Evolutionary conservation across 106 monocot species (phyloP).

Genomic region (Acorus calamus): DNA sequence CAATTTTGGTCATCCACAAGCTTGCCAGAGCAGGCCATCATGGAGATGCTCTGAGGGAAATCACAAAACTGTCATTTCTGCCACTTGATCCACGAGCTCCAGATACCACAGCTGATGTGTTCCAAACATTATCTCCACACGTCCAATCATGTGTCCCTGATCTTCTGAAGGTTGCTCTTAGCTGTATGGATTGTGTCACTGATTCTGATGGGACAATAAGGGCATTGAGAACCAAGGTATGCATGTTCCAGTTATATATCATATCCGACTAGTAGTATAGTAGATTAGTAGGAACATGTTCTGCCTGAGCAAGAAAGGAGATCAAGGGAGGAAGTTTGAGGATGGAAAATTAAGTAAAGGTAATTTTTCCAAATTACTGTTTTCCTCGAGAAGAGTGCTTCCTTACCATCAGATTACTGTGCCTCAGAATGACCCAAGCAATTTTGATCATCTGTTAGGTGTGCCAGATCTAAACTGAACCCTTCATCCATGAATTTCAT

Average conservation of each 20-base stretch:
- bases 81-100: conserved; percentile 72
- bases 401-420: too few relatives aligned
- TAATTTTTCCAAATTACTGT: too few relatives aligned
- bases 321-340: too few relatives aligned
- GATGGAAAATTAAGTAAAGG: too few relatives aligned
- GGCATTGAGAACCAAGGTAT: conserved; percentile 79
- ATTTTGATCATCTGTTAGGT: too few relatives aligned
- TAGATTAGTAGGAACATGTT: too few relatives aligned
- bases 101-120: conserved; percentile 47
- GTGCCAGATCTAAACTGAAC: too few relatives aligned
- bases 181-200: conserved; percentile 57
- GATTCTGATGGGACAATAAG: conserved; percentile 89
- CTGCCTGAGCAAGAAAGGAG: too few relatives aligned
- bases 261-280: too few relatives aligned
- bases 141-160: conserved; percentile 86
- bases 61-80: conserved; percentile 69
- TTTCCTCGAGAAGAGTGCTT: too few relatives aligned
- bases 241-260: neutral
- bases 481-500: too few relatives aligned
- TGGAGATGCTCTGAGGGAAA: conserved; percentile 84
- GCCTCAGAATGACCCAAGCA: too few relatives aligned
- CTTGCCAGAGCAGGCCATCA: conserved; percentile 63
- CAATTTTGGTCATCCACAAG: conserved; percentile 60
- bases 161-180: conserved; percentile 76
- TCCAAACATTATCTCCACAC: conserved; percentile 60